Conservation (phyloP, 129 eudicot genomes). For the Escallonia herrerae region DNA sequence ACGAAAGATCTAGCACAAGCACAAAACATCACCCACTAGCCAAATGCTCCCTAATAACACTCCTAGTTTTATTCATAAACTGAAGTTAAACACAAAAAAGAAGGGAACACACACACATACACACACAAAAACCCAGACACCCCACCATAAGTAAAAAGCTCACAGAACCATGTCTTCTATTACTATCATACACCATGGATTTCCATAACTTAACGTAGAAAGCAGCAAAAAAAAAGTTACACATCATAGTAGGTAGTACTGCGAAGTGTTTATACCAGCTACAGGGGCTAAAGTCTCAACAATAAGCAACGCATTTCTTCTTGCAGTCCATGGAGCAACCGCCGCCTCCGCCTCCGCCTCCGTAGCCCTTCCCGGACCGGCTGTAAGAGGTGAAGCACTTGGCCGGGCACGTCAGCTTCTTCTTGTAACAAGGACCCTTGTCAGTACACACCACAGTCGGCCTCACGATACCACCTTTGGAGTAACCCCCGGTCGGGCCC, state of each 20-base stretch:
- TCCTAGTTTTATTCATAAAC: too few species aligned
- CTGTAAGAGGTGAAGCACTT: constrained; percentile 73
- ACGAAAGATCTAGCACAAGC: too few species aligned
- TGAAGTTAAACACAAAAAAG: background rate
- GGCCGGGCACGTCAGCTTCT: constrained; percentile 84
- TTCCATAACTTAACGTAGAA: background rate
- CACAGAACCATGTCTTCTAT: background rate
- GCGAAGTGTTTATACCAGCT: constrained; percentile 5
- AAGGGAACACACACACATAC: background rate
- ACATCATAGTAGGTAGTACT: background rate
- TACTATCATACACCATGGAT: background rate
- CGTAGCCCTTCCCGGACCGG: constrained; percentile 81
- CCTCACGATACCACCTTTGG: constrained; percentile 52
- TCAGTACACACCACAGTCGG: constrained; percentile 57
- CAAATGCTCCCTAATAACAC: too few species aligned
- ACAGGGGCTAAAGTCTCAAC: constrained; percentile 38
- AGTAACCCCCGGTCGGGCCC: constrained; percentile 70
- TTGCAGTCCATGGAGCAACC: constrained; percentile 93
- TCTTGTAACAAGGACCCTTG: constrained; percentile 77
- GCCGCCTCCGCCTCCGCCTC: constrained; percentile 97
- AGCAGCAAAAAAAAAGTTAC: background rate
- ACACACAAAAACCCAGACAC: too few species aligned
- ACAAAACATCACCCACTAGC: too few species aligned
- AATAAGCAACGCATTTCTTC: constrained; percentile 68
- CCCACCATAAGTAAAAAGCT: too few species aligned